Evolutionary conservation across 129 eudicot genomes (phyloP), one percentile per base, ranked within the genome.

Genomic region (Pittosporum tobira): DNA sequence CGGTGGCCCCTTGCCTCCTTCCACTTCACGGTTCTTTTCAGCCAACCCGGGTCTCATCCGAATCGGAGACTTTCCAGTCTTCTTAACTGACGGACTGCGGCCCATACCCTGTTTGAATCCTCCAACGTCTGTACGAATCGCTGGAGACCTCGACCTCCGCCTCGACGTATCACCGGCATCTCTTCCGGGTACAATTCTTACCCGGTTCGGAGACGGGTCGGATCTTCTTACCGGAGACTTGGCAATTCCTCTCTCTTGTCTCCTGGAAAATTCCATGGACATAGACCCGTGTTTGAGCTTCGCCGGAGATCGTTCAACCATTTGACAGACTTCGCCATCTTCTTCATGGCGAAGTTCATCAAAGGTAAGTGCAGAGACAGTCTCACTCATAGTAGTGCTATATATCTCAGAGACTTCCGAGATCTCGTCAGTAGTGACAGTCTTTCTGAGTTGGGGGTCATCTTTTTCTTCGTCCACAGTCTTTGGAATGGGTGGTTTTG

Each of bases 41-140:
- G 70, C 66, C 66, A 59, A 65, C 48, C 75, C 88, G 40, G 85
- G 74, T 20, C 75, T 69, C 0, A 85, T 84, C 55, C 94, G 86
- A 31, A 84, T 64, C 56, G 95, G 95, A 3, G 91, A 84, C 54
- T 70, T 82, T 34, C 94, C 95, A n/a, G 68, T 74, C 58, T 23
- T 82, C 45, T 85, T 75, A 19, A 55, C 63, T 5, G 95, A 85
- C 26, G 75, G 76, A 66, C 85, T 75, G 44, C 94, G 62, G 16
- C 76, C 84, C 53, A 79, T 31, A 34, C 64, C 74, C 56, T 49
- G 45, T 46, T 61, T 70, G 7, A 70, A 18, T 10, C 55, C 48
- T 14, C 68, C 69, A 24, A 74, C 48, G 10, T 72, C 81, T 40
- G 53, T 40, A 5, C 95, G 68, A 3, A 48, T 71, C 61, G 61